Base-by-base conservation (phyloP, 306 rosid genomes). In the Trichosanthes truncata region DNA sequence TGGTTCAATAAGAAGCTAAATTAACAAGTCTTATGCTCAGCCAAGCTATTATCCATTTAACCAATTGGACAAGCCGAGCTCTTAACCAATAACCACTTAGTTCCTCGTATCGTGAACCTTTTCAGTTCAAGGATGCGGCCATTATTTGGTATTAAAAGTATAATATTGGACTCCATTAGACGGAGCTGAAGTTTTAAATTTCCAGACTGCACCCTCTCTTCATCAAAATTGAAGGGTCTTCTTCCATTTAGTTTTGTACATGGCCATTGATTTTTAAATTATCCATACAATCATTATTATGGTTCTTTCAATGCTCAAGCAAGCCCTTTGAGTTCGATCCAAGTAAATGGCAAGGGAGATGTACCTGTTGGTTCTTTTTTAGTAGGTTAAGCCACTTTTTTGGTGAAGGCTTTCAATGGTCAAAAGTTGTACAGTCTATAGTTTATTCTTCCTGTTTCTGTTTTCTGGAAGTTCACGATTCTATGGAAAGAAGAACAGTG, bases 1-100 rank as follows among this genome's bases (percentile, higher is more conserved):
- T 25, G 97, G 26, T 38, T 66, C 85, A 80, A 93, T 91, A 82
- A 85, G 86, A 91, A 89, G 85, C 93, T 90, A 52, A 21, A 25
- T 15, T 36, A 23, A 45, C 8, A 48, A 73, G 6, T 71, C 38
- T 45, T 71, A 11, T 23, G 13, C 21, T 45, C 60, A 73, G 43
- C 60, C 78, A 46, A 73, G 7, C 61, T 51, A 33, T 48, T 73
- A 26, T 73, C 13, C 78, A 51, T 74, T 49, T 49, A 18, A 29
- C 15, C 78, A 73, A 49, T 74, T 48, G 78, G 17, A 49, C 40
- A 20, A 51, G 61, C 78, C 29, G 59, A 51, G 38, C 46, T 31
- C 20, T 73, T 73, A 48, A n/a, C 60, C 43, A 17, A 26, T 72
- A 25, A 21, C 62, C 62, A 18, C 20, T 31, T 52, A 74, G 48